phyloP scores from a whole-genome alignment of 805 yeast species.

The Hanseniaspora lachancei region DNA sequence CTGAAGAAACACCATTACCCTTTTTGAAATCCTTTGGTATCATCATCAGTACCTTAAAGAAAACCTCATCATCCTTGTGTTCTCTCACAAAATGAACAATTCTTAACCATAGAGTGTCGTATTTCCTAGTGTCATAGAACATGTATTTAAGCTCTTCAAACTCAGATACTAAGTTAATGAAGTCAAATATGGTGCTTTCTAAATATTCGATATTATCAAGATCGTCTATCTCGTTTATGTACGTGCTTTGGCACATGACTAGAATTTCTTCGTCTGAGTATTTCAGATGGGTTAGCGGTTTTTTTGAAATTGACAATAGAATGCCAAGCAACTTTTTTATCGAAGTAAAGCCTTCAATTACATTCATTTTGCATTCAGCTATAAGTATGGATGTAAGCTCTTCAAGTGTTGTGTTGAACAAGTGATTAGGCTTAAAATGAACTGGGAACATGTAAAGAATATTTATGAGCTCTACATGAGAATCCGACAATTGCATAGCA shows the following conservation, averaged over 20 bases:
- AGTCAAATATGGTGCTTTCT: slow-evolving; percentile 7
- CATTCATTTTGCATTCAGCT: neutral
- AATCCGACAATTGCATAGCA: neutral
- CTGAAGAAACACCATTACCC: neutral
- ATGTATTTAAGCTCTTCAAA: slow-evolving; percentile 1
- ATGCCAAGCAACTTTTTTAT: neutral
- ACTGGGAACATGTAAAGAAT: slow-evolving; percentile 1
- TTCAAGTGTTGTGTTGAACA: neutral
- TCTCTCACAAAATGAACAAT: slow-evolving; percentile 1
- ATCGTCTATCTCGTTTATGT: neutral
- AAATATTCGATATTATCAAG: slow-evolving; percentile 1
- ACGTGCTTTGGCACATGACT: slow-evolving; percentile 2
- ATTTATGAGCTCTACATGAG: neutral
- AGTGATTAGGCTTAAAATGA: neutral
- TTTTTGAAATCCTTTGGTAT: neutral
- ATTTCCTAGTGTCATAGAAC: neutral
- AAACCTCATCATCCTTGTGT: neutral
- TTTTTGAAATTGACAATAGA: neutral
- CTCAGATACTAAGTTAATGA: slow-evolving; percentile 1
- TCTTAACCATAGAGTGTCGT: slow-evolving; percentile 8
- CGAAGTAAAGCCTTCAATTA: slow-evolving; percentile 1
- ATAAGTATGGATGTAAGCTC: neutral
- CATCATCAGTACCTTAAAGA: neutral
- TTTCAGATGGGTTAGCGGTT: neutral
- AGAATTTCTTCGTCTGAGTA: slow-evolving; percentile 1